Percentiles rank a stretch among this genome's conserved stretches.
These are phyloP conservation scores for Mimosa bimucronata DNA, from an alignment of 306 rosid genomes.

Conservation along the genomic window DNA sequence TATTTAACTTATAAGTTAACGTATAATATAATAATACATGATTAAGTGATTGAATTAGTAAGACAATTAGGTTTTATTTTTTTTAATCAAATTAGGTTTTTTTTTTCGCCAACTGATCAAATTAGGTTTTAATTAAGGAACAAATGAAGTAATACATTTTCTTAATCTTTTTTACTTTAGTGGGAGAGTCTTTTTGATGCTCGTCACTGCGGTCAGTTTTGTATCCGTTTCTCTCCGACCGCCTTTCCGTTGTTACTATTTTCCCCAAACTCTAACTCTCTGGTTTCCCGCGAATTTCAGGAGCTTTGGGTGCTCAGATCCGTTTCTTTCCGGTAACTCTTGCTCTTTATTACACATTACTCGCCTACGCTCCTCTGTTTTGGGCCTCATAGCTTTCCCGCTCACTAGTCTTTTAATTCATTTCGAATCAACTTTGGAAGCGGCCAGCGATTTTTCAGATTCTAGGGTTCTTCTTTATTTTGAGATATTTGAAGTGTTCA, in stretches of 20 bases:
- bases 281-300: conserved; percentile 45
- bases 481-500: conserved; percentile 12
- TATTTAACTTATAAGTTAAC: no score
- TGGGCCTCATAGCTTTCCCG: conserved; percentile 19
- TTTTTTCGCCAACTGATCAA: no score
- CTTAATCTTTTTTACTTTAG: no score
- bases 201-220: conserved; percentile 39
- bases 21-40: no score
- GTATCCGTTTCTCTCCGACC: conserved; percentile 33
- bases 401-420: conserved; percentile 16
- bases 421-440: conserved; percentile 1
- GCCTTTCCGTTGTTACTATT: conserved; percentile 16
- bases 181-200: no score
- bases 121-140: no score
- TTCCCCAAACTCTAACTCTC: conserved; percentile 36
- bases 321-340: conserved; percentile 45
- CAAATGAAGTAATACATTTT: no score
- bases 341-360: conserved; percentile 25
- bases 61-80: no score
- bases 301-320: conserved; percentile 49
- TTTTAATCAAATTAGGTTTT: no score
- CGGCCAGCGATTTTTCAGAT: conserved; percentile 5
- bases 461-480: conserved; percentile 37
- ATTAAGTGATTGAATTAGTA: no score
- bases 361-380: conserved; percentile 26